These are phyloP conservation scores for Psilocybe azurescens DNA, from an alignment of 768 basidiomycete species.

Conservation along the genomic window DNA sequence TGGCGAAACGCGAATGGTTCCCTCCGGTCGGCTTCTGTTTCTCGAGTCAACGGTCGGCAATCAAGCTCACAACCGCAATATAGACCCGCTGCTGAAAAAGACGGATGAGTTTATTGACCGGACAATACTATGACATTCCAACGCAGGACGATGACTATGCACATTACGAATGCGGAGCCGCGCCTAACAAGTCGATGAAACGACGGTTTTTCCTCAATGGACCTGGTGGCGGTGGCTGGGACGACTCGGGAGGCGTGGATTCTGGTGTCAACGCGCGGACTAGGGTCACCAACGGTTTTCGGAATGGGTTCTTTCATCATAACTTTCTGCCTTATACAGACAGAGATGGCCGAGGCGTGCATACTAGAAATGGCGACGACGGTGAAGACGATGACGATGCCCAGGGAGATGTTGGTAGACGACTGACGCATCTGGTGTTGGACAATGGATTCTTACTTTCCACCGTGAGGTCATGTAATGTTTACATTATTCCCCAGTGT, in stretches of 20 bases:
- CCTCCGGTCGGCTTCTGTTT: slow-evolving; percentile 17
- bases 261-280: slow-evolving; percentile 15
- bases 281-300: slow-evolving; percentile 16
- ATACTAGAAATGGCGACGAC: slow-evolving; percentile 13
- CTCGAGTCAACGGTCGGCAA: slow-evolving; percentile 23
- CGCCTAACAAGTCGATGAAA: slow-evolving; percentile 36
- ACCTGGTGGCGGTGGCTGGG: slow-evolving; percentile 31
- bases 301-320: slow-evolving; percentile 12
- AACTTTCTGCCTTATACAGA: slow-evolving; percentile 23
- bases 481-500: slow-evolving; percentile 3
- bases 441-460: not conserved
- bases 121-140: slow-evolving; percentile 59
- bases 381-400: slow-evolving; percentile 24
- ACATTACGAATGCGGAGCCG: slow-evolving; percentile 42
- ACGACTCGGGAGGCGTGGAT: slow-evolving; percentile 32
- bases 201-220: slow-evolving; percentile 65
- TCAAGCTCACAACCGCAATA: slow-evolving; percentile 22
- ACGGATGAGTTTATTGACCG: slow-evolving; percentile 74
- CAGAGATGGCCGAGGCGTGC: slow-evolving; percentile 12
- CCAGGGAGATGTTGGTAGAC: slow-evolving; percentile 23
- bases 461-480: not conserved
- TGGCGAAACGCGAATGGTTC: slow-evolving; percentile 10
- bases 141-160: slow-evolving; percentile 46
- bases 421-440: slow-evolving; percentile 2
- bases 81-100: slow-evolving; percentile 39